Evolutionary conservation across 768 basidiomycete genomes (phyloP).

Genomic region (Lepiota subincarnata): DNA sequence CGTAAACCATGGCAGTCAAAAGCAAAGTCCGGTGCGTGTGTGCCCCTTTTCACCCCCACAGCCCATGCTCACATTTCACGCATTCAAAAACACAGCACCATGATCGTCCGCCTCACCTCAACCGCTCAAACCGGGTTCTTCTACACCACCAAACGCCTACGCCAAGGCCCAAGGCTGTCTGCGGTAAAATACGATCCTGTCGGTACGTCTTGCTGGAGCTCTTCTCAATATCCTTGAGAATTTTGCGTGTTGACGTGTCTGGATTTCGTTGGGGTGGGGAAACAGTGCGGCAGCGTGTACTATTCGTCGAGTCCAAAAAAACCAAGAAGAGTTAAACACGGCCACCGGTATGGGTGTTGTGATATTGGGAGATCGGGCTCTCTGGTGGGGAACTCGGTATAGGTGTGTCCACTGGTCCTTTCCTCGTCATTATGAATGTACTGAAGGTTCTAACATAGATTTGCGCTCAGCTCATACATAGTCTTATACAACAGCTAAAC

Average conservation of each 20-base stretch:
- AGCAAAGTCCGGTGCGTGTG: no score
- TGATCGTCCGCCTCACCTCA: constrained; percentile 85
- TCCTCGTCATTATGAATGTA: no score
- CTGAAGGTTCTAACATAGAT: no score
- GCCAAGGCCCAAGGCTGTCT: constrained; percentile 73
- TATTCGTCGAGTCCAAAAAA: constrained; percentile 79
- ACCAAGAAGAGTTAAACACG: constrained; percentile 45
- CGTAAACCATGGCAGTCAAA: no score
- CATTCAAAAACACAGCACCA: constrained; percentile 46
- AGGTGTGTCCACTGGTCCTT: no score
- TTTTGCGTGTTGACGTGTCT: not conserved
- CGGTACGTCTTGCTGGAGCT: constrained; percentile 43
- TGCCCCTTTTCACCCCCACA: no score
- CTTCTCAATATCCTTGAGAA: not conserved
- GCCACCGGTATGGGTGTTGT: no score
- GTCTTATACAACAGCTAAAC: no score
- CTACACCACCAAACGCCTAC: constrained; percentile 77
- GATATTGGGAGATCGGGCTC: no score
- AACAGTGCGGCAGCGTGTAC: constrained; percentile 63
- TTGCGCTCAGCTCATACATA: no score
- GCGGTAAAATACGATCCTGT: constrained; percentile 91
- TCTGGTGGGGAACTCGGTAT: no score
- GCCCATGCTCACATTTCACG: no score
- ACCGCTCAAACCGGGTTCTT: constrained; percentile 91
- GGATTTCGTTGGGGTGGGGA: not conserved